Evolutionary conservation across 371 early-diverging fungal genomes (phyloP).

Genomic region (Phascolomyces articulosus): DNA sequence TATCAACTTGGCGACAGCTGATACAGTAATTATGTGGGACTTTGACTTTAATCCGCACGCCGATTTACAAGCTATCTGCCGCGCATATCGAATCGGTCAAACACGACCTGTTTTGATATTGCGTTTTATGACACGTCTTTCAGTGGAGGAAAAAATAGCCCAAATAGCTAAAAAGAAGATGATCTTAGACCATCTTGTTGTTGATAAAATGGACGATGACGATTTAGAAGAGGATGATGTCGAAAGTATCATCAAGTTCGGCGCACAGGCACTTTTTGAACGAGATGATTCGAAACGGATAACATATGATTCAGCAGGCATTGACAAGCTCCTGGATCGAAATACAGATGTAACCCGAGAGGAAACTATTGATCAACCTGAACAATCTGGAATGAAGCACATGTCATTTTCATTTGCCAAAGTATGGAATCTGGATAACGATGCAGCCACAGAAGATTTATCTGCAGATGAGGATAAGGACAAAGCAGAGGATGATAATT

Average conservation of each 20-base stretch:
- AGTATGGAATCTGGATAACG: conserved; percentile 37
- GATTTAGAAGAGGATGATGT: conserved; percentile 64
- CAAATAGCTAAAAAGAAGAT: conserved; percentile 86
- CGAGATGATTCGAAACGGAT: conserved; percentile 60
- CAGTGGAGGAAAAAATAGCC: conserved; percentile 76
- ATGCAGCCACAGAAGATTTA: conserved; percentile 26
- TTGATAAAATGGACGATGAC: conserved; percentile 76
- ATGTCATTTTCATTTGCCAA: conserved; percentile 49
- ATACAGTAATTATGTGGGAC: conserved; percentile 94
- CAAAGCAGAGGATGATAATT: conserved; percentile 35
- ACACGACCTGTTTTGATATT: conserved; percentile 83
- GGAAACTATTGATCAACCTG: neutral
- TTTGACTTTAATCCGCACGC: conserved; percentile 95
- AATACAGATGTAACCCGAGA: neutral
- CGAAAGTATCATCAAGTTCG: conserved; percentile 77
- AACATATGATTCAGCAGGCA: conserved; percentile 57
- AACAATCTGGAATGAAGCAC: conserved; percentile 10
- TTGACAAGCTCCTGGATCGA: conserved; percentile 73
- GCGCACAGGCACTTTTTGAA: conserved; percentile 81
- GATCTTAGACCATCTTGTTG: conserved; percentile 84
- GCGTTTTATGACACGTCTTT: conserved; percentile 82
- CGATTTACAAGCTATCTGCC: conserved; percentile 89
- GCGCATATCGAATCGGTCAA: conserved; percentile 97
- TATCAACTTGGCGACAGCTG: conserved; percentile 93
- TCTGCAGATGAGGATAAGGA: conserved; percentile 10